Evolutionary conservation across 176 grass and related monocot species (phyloP).

Genomic region (Zizania latifolia): DNA sequence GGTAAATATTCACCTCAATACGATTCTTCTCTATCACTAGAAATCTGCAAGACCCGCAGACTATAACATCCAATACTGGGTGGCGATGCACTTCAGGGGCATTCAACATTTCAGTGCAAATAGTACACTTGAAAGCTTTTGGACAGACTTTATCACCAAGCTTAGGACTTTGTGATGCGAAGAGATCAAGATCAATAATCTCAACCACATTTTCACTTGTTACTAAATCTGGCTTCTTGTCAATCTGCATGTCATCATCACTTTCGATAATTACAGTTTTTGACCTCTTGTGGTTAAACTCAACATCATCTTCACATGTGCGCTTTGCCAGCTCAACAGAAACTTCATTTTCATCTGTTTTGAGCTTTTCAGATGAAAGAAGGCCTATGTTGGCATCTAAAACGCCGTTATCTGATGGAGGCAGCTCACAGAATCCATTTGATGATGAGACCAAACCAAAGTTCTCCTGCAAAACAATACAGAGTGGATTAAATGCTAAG

Average conservation of each 20-base stretch:
- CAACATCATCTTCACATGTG: constrained; percentile 39
- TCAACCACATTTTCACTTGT: constrained; percentile 49
- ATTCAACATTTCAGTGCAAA: constrained; percentile 64
- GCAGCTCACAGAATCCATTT: constrained; percentile 31
- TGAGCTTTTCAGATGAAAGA: constrained; percentile 25
- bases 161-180: constrained; percentile 47
- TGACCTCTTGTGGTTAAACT: constrained; percentile 45
- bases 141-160: constrained; percentile 1
- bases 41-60: constrained; percentile 87
- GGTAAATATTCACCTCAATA: constrained; percentile 54
- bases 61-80: constrained; percentile 70
- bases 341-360: constrained; percentile 31
- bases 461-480: constrained; percentile 31
- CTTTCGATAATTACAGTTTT: constrained; percentile 58
- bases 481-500: constrained; percentile 19
- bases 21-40: constrained; percentile 78
- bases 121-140: constrained; percentile 64
- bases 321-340: constrained; percentile 35
- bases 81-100: constrained; percentile 71
- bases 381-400: constrained; percentile 14
- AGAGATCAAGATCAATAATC: constrained; percentile 67
- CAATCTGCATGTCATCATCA: constrained; percentile 55
- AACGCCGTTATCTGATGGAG: constrained; percentile 29
- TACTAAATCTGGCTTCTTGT: constrained; percentile 20
- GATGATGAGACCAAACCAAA: constrained; percentile 36